These are phyloP conservation scores for Tuber microsphaerosporum DNA, from an alignment of 495 filamentous ascomycete genomes.

Conservation along the genomic window DNA sequence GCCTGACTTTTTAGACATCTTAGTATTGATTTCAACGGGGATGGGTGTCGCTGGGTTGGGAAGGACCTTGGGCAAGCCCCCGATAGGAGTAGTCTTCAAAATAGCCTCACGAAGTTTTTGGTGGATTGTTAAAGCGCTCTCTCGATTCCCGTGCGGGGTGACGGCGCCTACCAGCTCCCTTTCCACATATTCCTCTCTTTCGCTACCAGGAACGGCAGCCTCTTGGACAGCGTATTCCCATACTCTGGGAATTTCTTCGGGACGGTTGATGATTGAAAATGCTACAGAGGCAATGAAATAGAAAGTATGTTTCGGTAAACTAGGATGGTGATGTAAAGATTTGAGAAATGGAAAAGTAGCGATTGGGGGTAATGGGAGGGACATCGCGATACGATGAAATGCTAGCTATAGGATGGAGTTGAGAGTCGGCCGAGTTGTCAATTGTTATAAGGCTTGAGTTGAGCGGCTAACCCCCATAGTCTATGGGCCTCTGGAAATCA, in stretches of 20 bases:
- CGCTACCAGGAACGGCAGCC: slow-evolving; percentile 31
- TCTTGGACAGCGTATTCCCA: slow-evolving; percentile 46
- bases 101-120: slow-evolving; percentile 52
- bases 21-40: not conserved
- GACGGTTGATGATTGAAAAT: slow-evolving; percentile 50
- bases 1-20: slow-evolving; percentile 39
- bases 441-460: too few relatives aligned
- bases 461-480: too few relatives aligned
- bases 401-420: not conserved
- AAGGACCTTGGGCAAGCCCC: slow-evolving; percentile 51
- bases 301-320: slow-evolving; percentile 50
- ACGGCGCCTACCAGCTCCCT: slow-evolving; percentile 16
- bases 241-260: slow-evolving; percentile 50
- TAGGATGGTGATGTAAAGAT: slow-evolving; percentile 46
- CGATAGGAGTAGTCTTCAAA: slow-evolving; percentile 49
- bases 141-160: slow-evolving; percentile 4
- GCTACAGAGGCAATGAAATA: slow-evolving; percentile 52
- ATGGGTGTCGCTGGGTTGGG: not conserved
- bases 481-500: too few relatives aligned
- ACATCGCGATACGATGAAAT: not conserved
- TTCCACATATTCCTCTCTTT: slow-evolving; percentile 42
- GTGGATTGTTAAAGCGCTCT: slow-evolving; percentile 44
- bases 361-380: slow-evolving; percentile 13
- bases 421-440: not conserved
- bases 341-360: slow-evolving; percentile 45